phyloP scores from a whole-genome alignment of 495 filamentous ascomycete species.

The Penicillium silybi region DNA sequence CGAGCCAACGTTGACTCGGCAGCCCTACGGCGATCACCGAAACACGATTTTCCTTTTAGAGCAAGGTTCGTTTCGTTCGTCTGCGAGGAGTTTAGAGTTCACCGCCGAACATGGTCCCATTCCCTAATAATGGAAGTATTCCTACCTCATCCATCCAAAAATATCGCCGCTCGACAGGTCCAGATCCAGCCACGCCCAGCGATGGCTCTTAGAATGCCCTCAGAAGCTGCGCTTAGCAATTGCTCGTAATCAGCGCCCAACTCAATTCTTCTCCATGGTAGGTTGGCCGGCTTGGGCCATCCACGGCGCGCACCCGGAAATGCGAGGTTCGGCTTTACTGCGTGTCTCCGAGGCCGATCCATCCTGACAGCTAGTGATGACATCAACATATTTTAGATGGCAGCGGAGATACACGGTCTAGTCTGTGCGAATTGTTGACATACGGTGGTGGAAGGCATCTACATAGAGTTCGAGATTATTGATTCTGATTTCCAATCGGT shows the following conservation, averaged over 20 bases:
- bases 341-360: neutral
- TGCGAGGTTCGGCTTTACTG: neutral
- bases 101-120: neutral
- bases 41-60: slow-evolving; percentile 1
- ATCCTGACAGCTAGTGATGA: neutral
- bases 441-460: neutral
- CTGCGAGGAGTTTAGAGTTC: neutral
- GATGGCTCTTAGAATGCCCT: neutral
- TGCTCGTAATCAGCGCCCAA: neutral
- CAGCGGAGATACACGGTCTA: neutral
- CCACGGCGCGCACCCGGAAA: neutral
- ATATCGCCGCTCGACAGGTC: neutral
- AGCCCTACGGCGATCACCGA: slow-evolving; percentile 1
- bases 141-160: neutral
- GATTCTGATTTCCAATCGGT: neutral
- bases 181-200: neutral
- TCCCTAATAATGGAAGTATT: neutral
- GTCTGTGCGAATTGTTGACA: neutral
- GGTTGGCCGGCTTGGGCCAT: neutral
- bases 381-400: neutral
- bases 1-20: neutral
- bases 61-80: too few species aligned
- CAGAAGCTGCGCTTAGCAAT: neutral
- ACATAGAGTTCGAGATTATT: neutral
- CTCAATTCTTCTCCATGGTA: neutral